These are phyloP conservation scores for Tausonia pullulans DNA, from an alignment of 1,284 basidiomycete genomes.

Conservation along the genomic window DNA sequence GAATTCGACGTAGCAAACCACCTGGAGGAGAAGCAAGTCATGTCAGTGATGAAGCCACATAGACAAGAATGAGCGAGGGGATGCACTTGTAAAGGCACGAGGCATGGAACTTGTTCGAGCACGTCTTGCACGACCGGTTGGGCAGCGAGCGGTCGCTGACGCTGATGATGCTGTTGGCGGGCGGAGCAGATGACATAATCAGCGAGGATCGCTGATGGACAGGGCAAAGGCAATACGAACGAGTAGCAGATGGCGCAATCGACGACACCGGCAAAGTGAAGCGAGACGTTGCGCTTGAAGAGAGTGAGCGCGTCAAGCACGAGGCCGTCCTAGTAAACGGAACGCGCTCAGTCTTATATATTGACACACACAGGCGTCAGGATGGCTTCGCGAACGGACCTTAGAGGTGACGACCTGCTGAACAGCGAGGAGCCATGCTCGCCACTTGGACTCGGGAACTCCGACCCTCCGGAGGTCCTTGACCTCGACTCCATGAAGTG, in stretches of 20 bases:
- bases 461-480: conserved; percentile 74
- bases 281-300: conserved; percentile 86
- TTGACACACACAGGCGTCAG: too few species aligned
- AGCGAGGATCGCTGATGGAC: not conserved
- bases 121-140: conserved; percentile 84
- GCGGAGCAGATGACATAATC: conserved; percentile 4
- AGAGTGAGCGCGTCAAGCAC: conserved; percentile 83
- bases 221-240: conserved; percentile 41
- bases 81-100: conserved; percentile 68
- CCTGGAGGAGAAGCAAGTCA: too few species aligned
- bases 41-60: too few species aligned
- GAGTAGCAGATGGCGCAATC: conserved; percentile 93
- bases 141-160: conserved; percentile 81
- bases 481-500: conserved; percentile 77
- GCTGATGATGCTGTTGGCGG: conserved; percentile 67
- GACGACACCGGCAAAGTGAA: conserved; percentile 86
- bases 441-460: conserved; percentile 81
- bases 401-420: conserved; percentile 84
- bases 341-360: too few species aligned
- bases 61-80: too few species aligned
- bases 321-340: conserved; percentile 57
- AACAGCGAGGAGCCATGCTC: conserved; percentile 85
- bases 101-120: conserved; percentile 91
- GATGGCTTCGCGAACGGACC: conserved; percentile 39
- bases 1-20: too few species aligned